Evolutionary conservation across 169 alveolate genomes (phyloP).

Genomic region (Sarcocystis neurona): DNA sequence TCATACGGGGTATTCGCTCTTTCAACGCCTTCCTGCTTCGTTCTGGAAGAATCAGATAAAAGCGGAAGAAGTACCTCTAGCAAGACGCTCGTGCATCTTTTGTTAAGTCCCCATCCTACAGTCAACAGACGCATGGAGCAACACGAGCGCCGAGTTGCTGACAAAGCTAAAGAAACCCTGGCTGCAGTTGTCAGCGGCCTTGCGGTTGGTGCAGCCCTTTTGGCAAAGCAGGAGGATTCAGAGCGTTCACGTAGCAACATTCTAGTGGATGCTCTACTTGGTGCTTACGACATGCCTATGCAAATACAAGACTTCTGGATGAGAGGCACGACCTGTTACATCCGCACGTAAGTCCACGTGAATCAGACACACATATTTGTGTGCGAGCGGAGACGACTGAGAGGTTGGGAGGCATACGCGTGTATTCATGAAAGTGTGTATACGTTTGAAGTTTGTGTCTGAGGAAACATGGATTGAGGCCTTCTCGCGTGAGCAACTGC

Average conservation of each 20-base stretch:
- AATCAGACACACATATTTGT: too few relatives aligned
- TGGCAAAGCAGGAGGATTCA: not conserved
- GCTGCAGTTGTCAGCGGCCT: not conserved
- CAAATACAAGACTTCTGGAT: constrained; percentile 40
- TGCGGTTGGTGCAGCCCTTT: not conserved
- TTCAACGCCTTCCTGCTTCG: constrained; percentile 7
- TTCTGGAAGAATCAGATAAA: constrained; percentile 2
- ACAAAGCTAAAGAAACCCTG: constrained; percentile 5
- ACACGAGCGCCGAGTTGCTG: too few relatives aligned
- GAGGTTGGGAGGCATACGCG: too few relatives aligned
- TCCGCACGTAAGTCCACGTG: constrained; percentile 43
- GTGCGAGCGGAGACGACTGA: too few relatives aligned
- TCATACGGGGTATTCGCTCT: constrained; percentile 42
- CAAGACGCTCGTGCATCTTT: constrained; percentile 41
- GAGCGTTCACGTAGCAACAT: not conserved
- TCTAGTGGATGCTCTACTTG: not conserved
- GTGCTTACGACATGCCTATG: not conserved
- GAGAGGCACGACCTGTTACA: constrained; percentile 39
- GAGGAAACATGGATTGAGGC: too few relatives aligned
- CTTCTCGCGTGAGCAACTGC: too few relatives aligned
- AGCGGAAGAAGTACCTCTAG: constrained; percentile 4
- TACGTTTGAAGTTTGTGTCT: too few relatives aligned
- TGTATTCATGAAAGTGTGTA: too few relatives aligned
- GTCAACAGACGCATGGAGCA: constrained; percentile 33
- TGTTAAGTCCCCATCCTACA: constrained; percentile 48